Conservation (phyloP, 2,329 filamentous ascomycete species). For the Allantophomopsis cytisporea region DNA sequence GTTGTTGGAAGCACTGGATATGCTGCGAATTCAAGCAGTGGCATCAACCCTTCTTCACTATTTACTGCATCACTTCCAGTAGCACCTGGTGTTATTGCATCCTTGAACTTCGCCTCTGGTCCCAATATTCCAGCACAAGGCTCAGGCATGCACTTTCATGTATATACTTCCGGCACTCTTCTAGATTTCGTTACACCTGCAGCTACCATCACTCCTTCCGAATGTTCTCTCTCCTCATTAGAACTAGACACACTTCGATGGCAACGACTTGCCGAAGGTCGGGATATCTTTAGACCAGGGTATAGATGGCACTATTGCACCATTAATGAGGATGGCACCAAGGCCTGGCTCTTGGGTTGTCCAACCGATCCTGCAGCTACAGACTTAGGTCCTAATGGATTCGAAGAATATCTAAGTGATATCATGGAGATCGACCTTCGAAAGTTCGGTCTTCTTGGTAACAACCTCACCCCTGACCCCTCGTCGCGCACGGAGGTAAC, state of each 20-base stretch:
- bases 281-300: conserved; percentile 82
- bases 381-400: conserved; percentile 52
- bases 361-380: conserved; percentile 57
- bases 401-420: conserved; percentile 88
- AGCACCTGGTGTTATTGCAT: conserved; percentile 80
- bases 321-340: conserved; percentile 87
- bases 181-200: conserved; percentile 92
- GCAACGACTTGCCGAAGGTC: conserved; percentile 89
- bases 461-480: conserved; percentile 45
- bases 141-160: conserved; percentile 87
- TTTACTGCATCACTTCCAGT: conserved; percentile 65
- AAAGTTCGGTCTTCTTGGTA: conserved; percentile 81
- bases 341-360: conserved; percentile 93
- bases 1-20: conserved; percentile 48
- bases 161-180: conserved; percentile 83
- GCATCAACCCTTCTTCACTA: conserved; percentile 53
- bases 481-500: conserved; percentile 29
- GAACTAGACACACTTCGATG: conserved; percentile 80
- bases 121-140: conserved; percentile 78
- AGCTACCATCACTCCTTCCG: conserved; percentile 70
- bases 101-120: conserved; percentile 79
- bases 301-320: conserved; percentile 98
- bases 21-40: conserved; percentile 53
- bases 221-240: conserved; percentile 81
- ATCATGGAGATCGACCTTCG: conserved; percentile 89